Evolutionary conservation across 2,329 filamentous ascomycete species (phyloP).

Genomic region (Epichloe typhina): DNA sequence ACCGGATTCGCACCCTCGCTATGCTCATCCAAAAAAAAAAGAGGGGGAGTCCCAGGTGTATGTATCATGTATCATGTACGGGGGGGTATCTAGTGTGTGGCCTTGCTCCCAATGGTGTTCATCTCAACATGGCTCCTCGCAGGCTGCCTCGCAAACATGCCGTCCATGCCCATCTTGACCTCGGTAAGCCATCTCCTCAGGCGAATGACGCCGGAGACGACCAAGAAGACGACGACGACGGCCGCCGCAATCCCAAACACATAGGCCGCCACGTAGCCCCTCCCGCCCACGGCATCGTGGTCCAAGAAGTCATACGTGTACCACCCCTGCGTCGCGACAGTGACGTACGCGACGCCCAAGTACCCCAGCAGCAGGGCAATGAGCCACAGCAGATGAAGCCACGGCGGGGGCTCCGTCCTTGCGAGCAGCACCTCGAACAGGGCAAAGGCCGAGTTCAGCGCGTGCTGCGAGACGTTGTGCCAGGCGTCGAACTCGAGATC

Average conservation of each 20-base stretch:
- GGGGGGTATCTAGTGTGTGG: no score
- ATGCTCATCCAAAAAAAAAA: no score
- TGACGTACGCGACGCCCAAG: slow-evolving; percentile 61
- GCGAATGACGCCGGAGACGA: slow-evolving; percentile 38
- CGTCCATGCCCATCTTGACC: slow-evolving; percentile 28
- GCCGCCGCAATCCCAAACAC: slow-evolving; percentile 44
- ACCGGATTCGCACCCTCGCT: no score
- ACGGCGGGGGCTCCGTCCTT: slow-evolving; percentile 45
- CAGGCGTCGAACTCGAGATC: slow-evolving; percentile 38
- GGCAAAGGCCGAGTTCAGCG: slow-evolving; percentile 58
- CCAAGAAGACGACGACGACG: slow-evolving; percentile 37
- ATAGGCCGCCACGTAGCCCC: slow-evolving; percentile 46
- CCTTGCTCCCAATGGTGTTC: slow-evolving; percentile 3
- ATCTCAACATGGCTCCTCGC: slow-evolving; percentile 15
- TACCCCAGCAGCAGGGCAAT: slow-evolving; percentile 61
- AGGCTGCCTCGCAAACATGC: slow-evolving; percentile 24
- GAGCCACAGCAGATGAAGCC: slow-evolving; percentile 53
- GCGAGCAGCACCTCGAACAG: slow-evolving; percentile 63
- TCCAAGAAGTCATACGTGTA: slow-evolving; percentile 76
- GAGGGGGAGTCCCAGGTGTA: no score
- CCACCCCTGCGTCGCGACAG: slow-evolving; percentile 51
- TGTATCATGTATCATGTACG: no score
- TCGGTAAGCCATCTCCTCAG: slow-evolving; percentile 36
- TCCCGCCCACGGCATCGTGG: slow-evolving; percentile 34
- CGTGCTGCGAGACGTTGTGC: slow-evolving; percentile 62